These are phyloP conservation scores for Zygnema cylindricum DNA, from an alignment of 139 green algal genomes.

Conservation along the genomic window DNA sequence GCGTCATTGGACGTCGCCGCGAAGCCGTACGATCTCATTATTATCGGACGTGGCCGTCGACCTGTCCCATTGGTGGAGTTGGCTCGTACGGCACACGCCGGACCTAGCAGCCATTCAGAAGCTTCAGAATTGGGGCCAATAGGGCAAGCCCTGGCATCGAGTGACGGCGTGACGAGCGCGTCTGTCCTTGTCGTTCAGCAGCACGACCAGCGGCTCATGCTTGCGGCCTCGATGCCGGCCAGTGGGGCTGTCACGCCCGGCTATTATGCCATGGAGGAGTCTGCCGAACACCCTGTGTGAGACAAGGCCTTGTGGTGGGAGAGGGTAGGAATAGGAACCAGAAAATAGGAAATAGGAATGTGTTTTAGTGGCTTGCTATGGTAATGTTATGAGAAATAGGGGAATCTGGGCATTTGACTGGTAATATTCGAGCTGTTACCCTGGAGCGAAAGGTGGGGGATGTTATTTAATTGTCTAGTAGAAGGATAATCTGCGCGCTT, in stretches of 20 bases:
- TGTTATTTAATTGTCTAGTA: too few species aligned
- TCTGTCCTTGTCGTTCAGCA: constrained; percentile 54
- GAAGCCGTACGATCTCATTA: constrained; percentile 31
- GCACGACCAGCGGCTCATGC: constrained; percentile 23
- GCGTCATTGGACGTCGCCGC: background rate
- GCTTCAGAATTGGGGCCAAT: constrained; percentile 28
- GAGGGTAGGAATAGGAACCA: too few species aligned
- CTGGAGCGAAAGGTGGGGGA: too few species aligned
- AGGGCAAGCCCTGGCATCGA: constrained; percentile 11
- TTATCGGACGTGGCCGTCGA: constrained; percentile 36
- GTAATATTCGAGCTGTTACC: too few species aligned
- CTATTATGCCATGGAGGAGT: too few species aligned
- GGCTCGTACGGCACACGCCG: background rate
- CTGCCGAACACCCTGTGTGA: too few species aligned
- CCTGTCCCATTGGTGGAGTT: constrained; percentile 5
- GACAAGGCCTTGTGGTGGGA: too few species aligned
- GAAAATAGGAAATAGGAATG: too few species aligned
- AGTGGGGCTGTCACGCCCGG: background rate
- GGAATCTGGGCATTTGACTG: too few species aligned
- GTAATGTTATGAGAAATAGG: too few species aligned
- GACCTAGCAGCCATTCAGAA: background rate
- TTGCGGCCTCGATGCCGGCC: background rate
- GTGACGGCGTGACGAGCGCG: background rate
- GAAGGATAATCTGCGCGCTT: too few species aligned
- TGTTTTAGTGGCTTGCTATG: too few species aligned